Evolutionary conservation across 768 basidiomycete species (phyloP), one percentile per base, ranked within the genome.

Genomic region (Panellus pusillus): DNA sequence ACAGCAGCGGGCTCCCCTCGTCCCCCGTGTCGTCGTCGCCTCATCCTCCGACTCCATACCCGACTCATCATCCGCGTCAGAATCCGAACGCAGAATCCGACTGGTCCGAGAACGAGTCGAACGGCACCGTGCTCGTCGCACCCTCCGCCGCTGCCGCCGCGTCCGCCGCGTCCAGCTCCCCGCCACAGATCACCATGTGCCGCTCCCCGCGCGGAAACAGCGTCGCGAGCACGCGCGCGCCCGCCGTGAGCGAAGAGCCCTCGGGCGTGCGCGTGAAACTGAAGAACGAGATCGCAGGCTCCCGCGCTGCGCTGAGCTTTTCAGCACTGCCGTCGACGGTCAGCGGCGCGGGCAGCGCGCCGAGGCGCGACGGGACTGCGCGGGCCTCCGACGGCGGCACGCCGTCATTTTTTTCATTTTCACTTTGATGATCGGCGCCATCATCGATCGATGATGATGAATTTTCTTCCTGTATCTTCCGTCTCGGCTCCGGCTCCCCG

Each of bases 221-320:
- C 32, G 81, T 73, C 13, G 88, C 81, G 9, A 93, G 80, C 19
- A 86, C 69, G 36, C 77, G 73, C 9, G 84, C 81, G 47, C 88
- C 87, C 4, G 89, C 83, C 2, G 88, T 89, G 47, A 93, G 72
- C 11, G 87, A 89, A 19, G 88, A 86, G 2, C 87, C 87, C 67
- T 91, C 90, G 18, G 76, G 69, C 6, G 89, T 90, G 55, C 87
- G 77, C 15, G 89, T 91, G 64, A 91, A 87, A 58, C 82, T 87
- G 69, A 91, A 84, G 71, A 93, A 91, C 3, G 88, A 83, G n/a
- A 85, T 76, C n/a, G 64, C 62, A 8, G 52, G 48, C 40, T 38
- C 55, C 55, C 13, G 31, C 31, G 6, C 36, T 29, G n/a, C 50
- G 57, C 51, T 29, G 60, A 44, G 50, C 52, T n/a, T n/a, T n/a